Evolutionary conservation across 805 yeast genomes (phyloP), one percentile per base, ranked within the genome.

Genomic region (Saturnispora serradocipensis): DNA sequence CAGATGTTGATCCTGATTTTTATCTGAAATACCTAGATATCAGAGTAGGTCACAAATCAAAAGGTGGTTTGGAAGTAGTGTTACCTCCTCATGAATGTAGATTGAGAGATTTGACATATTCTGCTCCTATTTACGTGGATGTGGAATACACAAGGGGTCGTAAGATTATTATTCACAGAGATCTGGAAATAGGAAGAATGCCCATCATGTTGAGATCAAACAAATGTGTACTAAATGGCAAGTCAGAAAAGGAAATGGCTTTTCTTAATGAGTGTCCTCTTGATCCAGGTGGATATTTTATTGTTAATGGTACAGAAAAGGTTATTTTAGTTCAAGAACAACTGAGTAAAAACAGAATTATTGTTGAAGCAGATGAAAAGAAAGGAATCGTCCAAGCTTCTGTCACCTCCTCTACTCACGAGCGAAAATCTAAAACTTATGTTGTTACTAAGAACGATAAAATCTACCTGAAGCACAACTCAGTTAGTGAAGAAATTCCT

Each of bases 281-380:
- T 47, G 99, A 93, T 69, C 99, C 99, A 6, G 99, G 99, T 70
- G 99, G 99, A 61, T 93, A 93, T 65, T 93, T 93, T 63, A 87
- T 91, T 63, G 97, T 91, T 47, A 91, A 91, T 65, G 99, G 99
- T 67, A 93, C 99, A 0, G 99, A 93, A 62, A 93, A 93, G 67
- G 99, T 93, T 44, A 93, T 93, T 56, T 76, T 93, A 59, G 95
- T 93, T 43, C 99, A 93, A 69, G 99, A 93, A 69, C 99, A 93
- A 74, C 75, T 93, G 66, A 84, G 95, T 48, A 93, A 93, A 71
- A 93, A 93, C 70, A 87, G 99, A 77, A 93, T 93, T 64, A 89
- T 93, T 62, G 99, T 93, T 13, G 99, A 93, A 68, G 93, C 97
- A 1, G 99, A 93, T 66, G 96, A 87, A 57, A 88, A 89, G 69